Percentiles rank a stretch among this genome's conserved stretches.
These are phyloP conservation scores for Salisapilia sapeloensis DNA, from an alignment of 352 stramenopile genomes.

Conservation along the genomic window DNA sequence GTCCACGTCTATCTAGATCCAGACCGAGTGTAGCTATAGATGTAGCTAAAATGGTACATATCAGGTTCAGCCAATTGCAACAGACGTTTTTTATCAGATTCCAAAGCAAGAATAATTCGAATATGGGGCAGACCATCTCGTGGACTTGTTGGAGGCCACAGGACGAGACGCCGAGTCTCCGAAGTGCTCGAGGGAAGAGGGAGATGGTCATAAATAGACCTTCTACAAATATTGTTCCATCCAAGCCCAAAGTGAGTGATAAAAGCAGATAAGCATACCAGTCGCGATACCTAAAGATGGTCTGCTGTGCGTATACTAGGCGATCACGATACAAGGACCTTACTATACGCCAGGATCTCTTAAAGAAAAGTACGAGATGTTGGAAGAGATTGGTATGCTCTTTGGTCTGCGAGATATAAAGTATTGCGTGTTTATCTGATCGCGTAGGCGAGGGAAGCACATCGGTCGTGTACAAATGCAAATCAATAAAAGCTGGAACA, in stretches of 20 bases:
- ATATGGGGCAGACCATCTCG: background rate
- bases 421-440: background rate
- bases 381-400: conserved; percentile 58
- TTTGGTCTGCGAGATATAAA: background rate
- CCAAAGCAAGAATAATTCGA: background rate
- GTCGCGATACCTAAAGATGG: conserved; percentile 6
- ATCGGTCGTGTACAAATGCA: conserved; percentile 71
- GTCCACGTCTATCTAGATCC: conserved; percentile 21
- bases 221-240: conserved; percentile 2
- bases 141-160: too few species aligned
- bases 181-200: background rate
- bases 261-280: conserved; percentile 2
- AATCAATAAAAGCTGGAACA: conserved; percentile 30
- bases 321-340: conserved; percentile 53
- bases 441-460: conserved; percentile 59
- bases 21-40: too few species aligned
- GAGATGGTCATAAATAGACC: conserved; percentile 1
- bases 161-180: too few species aligned
- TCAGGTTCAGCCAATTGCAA: too few species aligned
- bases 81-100: too few species aligned
- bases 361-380: conserved; percentile 72
- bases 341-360: conserved; percentile 53
- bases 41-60: too few species aligned
- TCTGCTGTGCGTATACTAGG: conserved; percentile 7
- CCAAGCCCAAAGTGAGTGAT: conserved; percentile 11